Evolutionary conservation across 495 filamentous ascomycete species (phyloP), one percentile per base, ranked within the genome.

Genomic region (Aspergillus wentii): DNA sequence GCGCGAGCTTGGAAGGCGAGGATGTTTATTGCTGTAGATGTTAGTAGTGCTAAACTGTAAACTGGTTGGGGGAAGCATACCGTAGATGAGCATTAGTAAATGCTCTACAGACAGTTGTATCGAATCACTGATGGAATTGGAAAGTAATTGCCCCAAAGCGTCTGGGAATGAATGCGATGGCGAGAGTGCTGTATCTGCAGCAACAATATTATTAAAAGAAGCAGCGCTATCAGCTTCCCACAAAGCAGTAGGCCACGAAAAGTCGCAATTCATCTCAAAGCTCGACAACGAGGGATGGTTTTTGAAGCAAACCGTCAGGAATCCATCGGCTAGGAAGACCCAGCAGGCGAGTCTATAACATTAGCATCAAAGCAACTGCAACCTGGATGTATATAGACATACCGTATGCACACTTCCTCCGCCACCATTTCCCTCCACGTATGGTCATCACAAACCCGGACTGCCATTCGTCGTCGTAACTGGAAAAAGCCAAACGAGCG

Each of bases 281-380:
- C 56, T 52, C 4, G 63, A 58, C 8, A 67, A 22, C 6, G 53
- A 40, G 0, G 63, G 63, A 29, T 58, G 52, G 17, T 59, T 64
- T 4, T 65, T 67, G 38, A 65, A 65, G 28, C 59, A 65, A 10
- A 65, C 56, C 1, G 61, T 64, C 4, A 67, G 49, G 25, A 62
- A 63, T n/a, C 61, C 59, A 31, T 67, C 63, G 0, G 59, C 59
- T 23, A 63, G 51, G 17, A 65, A 62, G 4, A 46, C 54, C 59
- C 62, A 66, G 22, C 47, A 66, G 6, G 62, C 51, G 22, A 66
- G 48, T 31, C 59, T 62, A 9, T 16, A 11, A 9, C 4, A 11
- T 38, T 16, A 49, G 33, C 11, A 22, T 43, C 20, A 7, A 5
- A 5, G 1, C 1, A 2, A 35, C 5, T 4, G 15, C 8, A 10